Evolutionary conservation across 2,329 filamentous ascomycete species (phyloP).

Genomic region (Ophiostoma australiae): DNA sequence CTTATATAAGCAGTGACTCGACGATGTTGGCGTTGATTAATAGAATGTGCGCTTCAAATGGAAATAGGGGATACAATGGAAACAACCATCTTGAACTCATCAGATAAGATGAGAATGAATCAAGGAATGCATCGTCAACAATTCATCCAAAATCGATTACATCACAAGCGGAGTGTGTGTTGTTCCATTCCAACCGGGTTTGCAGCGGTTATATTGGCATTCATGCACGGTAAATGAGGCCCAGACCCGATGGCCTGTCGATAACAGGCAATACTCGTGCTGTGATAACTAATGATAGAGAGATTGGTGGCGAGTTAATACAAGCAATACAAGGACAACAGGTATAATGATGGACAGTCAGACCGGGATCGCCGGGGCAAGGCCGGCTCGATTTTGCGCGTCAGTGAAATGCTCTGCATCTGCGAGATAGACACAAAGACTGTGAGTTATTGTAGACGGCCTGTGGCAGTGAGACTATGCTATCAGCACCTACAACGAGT

Average conservation of each 20-base stretch:
- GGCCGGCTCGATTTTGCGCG: too few species aligned
- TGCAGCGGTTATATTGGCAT: neutral
- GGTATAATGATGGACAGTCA: neutral
- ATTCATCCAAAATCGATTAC: neutral
- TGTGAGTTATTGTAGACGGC: too few species aligned
- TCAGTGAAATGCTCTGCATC: too few species aligned
- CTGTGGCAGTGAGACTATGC: too few species aligned
- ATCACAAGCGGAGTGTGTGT: neutral
- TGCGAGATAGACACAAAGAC: too few species aligned
- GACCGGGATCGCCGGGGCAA: neutral
- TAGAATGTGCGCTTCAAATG: too few species aligned
- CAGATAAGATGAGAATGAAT: neutral
- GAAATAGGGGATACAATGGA: too few species aligned
- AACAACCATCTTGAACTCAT: neutral
- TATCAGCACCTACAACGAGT: neutral
- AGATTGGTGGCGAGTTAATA: neutral
- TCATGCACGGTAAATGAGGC: slow-evolving; percentile 18
- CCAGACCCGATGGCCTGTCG: slow-evolving; percentile 18
- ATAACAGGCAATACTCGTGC: neutral
- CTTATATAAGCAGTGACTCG: too few species aligned
- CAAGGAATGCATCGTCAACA: neutral
- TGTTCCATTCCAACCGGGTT: slow-evolving; percentile 1
- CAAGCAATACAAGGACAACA: neutral
- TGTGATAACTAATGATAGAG: neutral
- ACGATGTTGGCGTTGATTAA: too few species aligned